A percentile compares a stretch with the other conserved stretches of the same genome.
phyloP scores from a whole-genome alignment of 2,329 filamentous ascomycete genomes.

The Nemania diffusa region DNA sequence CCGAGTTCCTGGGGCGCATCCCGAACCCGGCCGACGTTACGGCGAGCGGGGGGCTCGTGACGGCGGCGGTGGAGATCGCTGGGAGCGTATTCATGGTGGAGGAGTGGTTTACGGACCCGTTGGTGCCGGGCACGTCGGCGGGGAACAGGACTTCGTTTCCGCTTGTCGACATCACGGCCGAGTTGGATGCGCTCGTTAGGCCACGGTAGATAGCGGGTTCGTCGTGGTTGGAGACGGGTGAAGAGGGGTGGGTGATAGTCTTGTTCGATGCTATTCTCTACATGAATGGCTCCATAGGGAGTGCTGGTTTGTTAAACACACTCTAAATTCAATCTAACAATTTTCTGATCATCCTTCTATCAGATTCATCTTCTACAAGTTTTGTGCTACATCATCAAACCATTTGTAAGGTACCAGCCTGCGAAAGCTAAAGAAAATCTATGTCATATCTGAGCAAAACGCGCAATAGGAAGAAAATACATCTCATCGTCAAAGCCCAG shows the following conservation, averaged over 20 bases:
- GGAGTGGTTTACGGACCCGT: constrained; percentile 43
- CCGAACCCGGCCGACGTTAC: constrained; percentile 39
- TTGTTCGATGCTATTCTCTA: not conserved
- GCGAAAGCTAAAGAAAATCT: constrained; percentile 15
- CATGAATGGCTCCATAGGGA: not conserved
- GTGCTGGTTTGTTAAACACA: not conserved
- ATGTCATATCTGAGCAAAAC: not conserved
- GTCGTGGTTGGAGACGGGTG: not conserved
- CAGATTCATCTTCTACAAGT: not conserved
- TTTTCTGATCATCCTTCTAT: not conserved
- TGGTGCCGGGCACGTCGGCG: constrained; percentile 45
- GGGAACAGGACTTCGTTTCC: constrained; percentile 47
- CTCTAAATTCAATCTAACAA: not conserved
- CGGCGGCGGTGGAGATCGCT: constrained; percentile 44
- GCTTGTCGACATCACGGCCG: constrained; percentile 46
- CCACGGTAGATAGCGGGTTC: not conserved
- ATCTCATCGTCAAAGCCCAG: constrained; percentile 1
- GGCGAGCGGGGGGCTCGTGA: constrained; percentile 35
- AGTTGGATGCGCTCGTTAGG: constrained; percentile 40
- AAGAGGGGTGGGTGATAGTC: not conserved
- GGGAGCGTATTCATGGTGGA: constrained; percentile 43
- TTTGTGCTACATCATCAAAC: not conserved
- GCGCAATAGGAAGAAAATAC: not conserved
- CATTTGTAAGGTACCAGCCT: constrained; percentile 10
- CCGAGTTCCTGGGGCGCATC: constrained; percentile 51